phyloP scores from a whole-genome alignment of 148 eudicot genomes.

The Arctostaphylos glauca region DNA sequence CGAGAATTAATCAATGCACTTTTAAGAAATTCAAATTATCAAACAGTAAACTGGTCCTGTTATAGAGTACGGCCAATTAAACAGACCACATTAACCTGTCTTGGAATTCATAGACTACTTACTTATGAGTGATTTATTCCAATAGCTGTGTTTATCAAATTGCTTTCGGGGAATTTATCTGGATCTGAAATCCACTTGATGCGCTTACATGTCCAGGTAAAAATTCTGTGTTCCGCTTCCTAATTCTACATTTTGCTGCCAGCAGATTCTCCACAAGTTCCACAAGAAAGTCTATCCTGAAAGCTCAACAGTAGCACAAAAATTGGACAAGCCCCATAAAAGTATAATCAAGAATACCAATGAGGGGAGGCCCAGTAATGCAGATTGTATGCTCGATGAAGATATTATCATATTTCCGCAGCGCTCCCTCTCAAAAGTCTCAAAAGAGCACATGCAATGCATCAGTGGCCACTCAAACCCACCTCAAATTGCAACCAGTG shows the following conservation, averaged over 20 bases:
- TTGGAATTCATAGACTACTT: neutral
- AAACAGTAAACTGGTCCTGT: neutral
- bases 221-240: neutral
- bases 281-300: constrained; percentile 93
- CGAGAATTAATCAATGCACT: neutral
- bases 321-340: constrained; percentile 36
- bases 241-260: constrained; percentile 2
- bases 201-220: neutral
- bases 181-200: neutral
- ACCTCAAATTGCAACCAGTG: constrained; percentile 29
- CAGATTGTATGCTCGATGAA: constrained; percentile 32
- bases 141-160: neutral
- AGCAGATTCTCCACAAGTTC: constrained; percentile 70
- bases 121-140: neutral
- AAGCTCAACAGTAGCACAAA: constrained; percentile 29
- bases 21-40: neutral
- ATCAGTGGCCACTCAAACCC: constrained; percentile 35
- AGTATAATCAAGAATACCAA: constrained; percentile 30
- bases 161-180: neutral
- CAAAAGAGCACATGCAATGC: constrained; percentile 29
- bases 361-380: constrained; percentile 30
- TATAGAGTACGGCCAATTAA: neutral
- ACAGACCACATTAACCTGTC: neutral
- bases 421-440: constrained; percentile 26
- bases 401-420: constrained; percentile 36